Conservation (phyloP, 495 filamentous ascomycete species). For the Physcia stellaris region DNA sequence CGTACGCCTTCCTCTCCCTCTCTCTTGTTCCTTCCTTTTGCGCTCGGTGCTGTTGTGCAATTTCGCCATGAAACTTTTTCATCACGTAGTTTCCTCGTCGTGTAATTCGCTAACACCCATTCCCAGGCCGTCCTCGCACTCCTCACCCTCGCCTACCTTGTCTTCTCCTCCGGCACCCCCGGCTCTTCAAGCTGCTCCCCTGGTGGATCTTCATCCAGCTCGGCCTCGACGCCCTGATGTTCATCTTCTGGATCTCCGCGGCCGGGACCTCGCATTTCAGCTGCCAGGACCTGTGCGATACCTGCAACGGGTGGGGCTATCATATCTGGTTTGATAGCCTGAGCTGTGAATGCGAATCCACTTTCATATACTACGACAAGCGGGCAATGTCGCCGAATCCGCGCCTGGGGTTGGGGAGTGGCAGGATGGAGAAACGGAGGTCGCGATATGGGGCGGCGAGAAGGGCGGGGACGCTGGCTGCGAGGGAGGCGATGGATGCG, state of each 20-base stretch:
- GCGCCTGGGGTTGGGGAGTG: too few relatives aligned
- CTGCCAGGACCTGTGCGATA: constrained; percentile 13
- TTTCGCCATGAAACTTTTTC: too few relatives aligned
- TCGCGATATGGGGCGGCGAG: too few relatives aligned
- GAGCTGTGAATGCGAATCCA: too few relatives aligned
- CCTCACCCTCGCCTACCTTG: constrained; percentile 8
- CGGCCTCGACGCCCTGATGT: constrained; percentile 11
- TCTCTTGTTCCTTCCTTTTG: background rate
- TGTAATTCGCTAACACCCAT: constrained; percentile 5
- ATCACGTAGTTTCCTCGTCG: background rate
- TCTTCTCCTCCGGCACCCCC: constrained; percentile 11
- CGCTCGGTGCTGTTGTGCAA: too few relatives aligned
- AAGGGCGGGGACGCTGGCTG: too few relatives aligned
- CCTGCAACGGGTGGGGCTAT: too few relatives aligned
- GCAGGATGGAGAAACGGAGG: too few relatives aligned
- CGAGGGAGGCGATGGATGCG: too few relatives aligned
- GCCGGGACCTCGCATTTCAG: constrained; percentile 9
- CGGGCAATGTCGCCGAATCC: too few relatives aligned
- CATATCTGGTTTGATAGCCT: too few relatives aligned
- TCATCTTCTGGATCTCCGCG: constrained; percentile 14
- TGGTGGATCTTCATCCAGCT: constrained; percentile 10
- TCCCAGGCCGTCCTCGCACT: constrained; percentile 14
- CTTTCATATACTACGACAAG: too few relatives aligned
- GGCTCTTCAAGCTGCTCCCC: constrained; percentile 8
- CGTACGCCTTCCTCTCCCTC: constrained; percentile 8